phyloP scores from a whole-genome alignment of 768 basidiomycete species.

The Tephrocybe rancida region DNA sequence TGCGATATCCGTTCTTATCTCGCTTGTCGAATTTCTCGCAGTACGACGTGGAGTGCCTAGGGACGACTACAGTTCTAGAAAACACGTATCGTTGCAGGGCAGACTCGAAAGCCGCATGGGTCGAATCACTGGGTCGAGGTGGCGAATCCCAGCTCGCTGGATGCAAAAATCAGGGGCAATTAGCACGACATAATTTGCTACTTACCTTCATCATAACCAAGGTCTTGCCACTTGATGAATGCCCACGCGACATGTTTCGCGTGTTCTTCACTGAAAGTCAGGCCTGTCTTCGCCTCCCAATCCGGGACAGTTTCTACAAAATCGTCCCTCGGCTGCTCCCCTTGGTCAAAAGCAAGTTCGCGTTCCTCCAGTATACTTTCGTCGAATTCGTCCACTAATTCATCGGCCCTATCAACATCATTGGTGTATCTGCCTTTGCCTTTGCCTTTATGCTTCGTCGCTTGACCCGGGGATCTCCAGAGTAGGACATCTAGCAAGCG shows the following conservation, averaged over 20 bases:
- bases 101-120: constrained; percentile 62
- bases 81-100: constrained; percentile 72
- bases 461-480: constrained; percentile 44
- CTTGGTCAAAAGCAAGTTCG: constrained; percentile 51
- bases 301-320: constrained; percentile 63
- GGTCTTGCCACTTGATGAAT: constrained; percentile 92
- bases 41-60: constrained; percentile 43
- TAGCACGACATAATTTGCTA: background rate
- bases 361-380: constrained; percentile 33
- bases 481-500: constrained; percentile 84
- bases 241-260: constrained; percentile 73
- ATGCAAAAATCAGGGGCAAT: background rate
- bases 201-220: constrained; percentile 90
- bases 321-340: constrained; percentile 61
- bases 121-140: constrained; percentile 56
- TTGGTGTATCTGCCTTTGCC: constrained; percentile 25
- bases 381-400: constrained; percentile 29
- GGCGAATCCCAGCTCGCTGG: constrained; percentile 95
- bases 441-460: constrained; percentile 23
- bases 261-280: constrained; percentile 47
- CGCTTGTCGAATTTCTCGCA: constrained; percentile 53
- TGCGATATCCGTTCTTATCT: constrained; percentile 54
- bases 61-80: constrained; percentile 63
- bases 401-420: constrained; percentile 27
- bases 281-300: constrained; percentile 52